phyloP scores from a whole-genome alignment of 1,284 basidiomycete species.

The Rhodotorula sp. region DNA sequence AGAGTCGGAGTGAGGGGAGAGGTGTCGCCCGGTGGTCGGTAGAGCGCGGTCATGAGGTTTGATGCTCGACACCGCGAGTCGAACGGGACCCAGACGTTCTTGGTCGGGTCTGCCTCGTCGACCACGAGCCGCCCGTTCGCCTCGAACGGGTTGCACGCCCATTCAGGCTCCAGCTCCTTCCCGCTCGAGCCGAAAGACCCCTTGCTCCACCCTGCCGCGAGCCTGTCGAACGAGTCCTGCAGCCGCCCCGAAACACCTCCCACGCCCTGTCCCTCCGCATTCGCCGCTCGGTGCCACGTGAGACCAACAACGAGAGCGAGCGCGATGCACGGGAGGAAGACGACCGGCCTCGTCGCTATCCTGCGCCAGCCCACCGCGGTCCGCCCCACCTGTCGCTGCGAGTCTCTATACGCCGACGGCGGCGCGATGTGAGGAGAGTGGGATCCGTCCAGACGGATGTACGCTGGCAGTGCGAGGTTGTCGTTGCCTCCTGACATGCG shows the following conservation, averaged over 20 bases:
- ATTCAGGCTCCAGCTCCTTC: conserved; percentile 10
- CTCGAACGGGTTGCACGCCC: conserved; percentile 36
- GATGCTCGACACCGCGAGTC: conserved; percentile 31
- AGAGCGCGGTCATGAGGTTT: conserved; percentile 25
- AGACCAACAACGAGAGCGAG: conserved; percentile 8
- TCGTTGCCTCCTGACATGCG: too few relatives aligned
- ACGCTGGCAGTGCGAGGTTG: conserved; percentile 4
- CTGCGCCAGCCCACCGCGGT: too few relatives aligned
- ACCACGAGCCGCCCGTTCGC: conserved; percentile 31
- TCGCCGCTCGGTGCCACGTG: not conserved
- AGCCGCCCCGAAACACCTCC: not conserved
- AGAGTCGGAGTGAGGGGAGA: conserved; percentile 21
- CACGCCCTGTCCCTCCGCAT: not conserved
- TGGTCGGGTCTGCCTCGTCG: conserved; percentile 12
- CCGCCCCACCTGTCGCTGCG: too few relatives aligned
- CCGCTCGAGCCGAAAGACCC: not conserved
- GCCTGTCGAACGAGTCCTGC: conserved; percentile 18
- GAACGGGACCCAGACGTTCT: conserved; percentile 34
- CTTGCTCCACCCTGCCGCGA: conserved; percentile 5
- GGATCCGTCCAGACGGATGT: not conserved
- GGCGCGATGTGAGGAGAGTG: not conserved
- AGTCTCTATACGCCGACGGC: too few relatives aligned
- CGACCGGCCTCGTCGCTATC: not conserved
- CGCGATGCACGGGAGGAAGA: conserved; percentile 13
- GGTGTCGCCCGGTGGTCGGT: conserved; percentile 16